Percentiles rank a stretch among this genome's conserved stretches.
phyloP scores from a whole-genome alignment of 768 basidiomycete species.

The Trametes cingulata region DNA sequence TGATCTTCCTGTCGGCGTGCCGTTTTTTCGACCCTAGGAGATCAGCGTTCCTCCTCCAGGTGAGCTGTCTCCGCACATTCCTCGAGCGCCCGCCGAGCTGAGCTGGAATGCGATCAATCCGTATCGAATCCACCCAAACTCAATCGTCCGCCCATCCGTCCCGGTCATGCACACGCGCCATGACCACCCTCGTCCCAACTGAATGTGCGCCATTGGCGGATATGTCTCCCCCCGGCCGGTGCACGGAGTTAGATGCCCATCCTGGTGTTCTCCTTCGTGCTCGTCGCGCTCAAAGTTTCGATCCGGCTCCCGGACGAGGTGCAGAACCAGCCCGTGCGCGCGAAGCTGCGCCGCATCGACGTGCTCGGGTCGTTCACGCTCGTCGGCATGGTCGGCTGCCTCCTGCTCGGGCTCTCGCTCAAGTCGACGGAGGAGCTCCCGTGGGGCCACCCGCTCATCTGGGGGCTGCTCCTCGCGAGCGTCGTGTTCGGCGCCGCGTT shows the following conservation, averaged over 20 bases:
- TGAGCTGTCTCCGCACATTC: slow-evolving; percentile 35
- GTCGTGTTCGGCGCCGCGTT: slow-evolving; percentile 58
- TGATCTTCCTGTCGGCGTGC: slow-evolving; percentile 2
- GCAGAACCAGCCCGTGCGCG: slow-evolving; percentile 54
- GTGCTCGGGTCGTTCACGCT: slow-evolving; percentile 82
- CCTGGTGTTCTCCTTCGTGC: slow-evolving; percentile 63
- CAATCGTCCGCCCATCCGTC: slow-evolving; percentile 18
- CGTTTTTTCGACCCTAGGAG: slow-evolving; percentile 51
- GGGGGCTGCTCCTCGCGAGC: slow-evolving; percentile 62
- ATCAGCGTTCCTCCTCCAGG: slow-evolving; percentile 83
- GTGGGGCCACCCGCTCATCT: slow-evolving; percentile 75
- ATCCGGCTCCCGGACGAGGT: slow-evolving; percentile 72
- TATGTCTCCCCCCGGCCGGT: neutral
- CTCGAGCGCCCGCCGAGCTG: slow-evolving; percentile 12
- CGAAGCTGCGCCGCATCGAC: slow-evolving; percentile 81
- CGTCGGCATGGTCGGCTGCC: slow-evolving; percentile 64
- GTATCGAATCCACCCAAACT: slow-evolving; percentile 12
- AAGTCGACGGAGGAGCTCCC: slow-evolving; percentile 77
- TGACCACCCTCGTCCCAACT: neutral
- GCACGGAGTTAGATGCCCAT: slow-evolving; percentile 63
- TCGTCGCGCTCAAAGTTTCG: slow-evolving; percentile 78
- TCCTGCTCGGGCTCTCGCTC: slow-evolving; percentile 75
- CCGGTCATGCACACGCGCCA: neutral
- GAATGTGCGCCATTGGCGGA: neutral
- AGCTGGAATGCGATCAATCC: slow-evolving; percentile 15